Base-by-base conservation (phyloP, 352 stramenopile genomes). In the Peronosclerospora sorghi region DNA sequence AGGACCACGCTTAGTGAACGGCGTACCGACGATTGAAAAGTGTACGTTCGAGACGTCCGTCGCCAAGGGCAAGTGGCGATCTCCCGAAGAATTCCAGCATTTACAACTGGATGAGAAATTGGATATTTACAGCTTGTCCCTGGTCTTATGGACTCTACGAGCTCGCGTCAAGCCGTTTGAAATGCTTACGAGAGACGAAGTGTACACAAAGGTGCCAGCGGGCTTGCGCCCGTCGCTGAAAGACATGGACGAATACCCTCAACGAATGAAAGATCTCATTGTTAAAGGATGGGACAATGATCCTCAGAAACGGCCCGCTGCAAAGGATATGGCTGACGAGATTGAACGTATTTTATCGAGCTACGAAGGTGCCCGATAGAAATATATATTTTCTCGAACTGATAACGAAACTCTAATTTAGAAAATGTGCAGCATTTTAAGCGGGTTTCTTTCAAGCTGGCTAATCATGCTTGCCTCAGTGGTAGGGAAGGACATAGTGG, bases 61-160 rank as follows among this genome's bases (percentile, higher is more conserved):
- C 5, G 68, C 70, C 13, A 92, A 89, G 41, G 79, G 79, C 27
- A 83, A 88, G 35, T 92, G 75, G 74, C 63, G 79, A 3, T 69
- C 74, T 12, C 79, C 79, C 0, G 76, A 89, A 37, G 76, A 92
- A 45, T 92, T 86, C 38, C 18, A 52, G 19, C 39, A 62, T 21
- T 8, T 48, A 8, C 40, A 51, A 12, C 51, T 85, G 9, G 59
- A 82, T 41, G 73, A 85, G 38, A 80, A 71, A 27, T 38, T 80
- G 10, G 75, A 87, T 28, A 45, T 85, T 9, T 87, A 83, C 64
- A 84, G 70, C 32, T 56, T 87, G 17, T 76, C 75, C 6, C 40
- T 83, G 21, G 75, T 87, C 9, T 40, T 87, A 30, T 87, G 75
- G 75, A 45, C 75, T 7, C 32, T 87, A 8, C 63, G 59, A 1